A percentile compares a stretch with the other conserved stretches of the same genome.
Evolutionary conservation across 1,284 basidiomycete genomes (phyloP).

Genomic region (Heterobasidion occidentale): DNA sequence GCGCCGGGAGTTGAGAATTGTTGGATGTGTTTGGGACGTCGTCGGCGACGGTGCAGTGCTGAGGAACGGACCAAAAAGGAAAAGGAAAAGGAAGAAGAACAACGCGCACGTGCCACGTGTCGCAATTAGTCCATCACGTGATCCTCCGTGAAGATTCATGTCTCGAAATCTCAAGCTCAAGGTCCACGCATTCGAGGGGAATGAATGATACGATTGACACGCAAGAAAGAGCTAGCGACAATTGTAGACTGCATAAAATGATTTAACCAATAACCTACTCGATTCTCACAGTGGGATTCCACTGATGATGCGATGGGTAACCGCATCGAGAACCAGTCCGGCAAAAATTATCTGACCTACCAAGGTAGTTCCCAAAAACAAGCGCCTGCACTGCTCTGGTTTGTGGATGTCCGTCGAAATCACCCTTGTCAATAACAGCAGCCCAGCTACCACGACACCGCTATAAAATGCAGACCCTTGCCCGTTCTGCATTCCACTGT

Average conservation of each 20-base stretch:
- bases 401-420: not conserved
- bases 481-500: not conserved
- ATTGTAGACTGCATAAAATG: too few species aligned
- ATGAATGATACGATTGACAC: too few species aligned
- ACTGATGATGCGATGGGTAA: not conserved
- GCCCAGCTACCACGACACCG: not conserved
- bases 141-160: too few species aligned
- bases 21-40: not conserved
- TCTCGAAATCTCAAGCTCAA: too few species aligned
- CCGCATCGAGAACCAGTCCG: not conserved
- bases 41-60: too few species aligned
- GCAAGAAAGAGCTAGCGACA: too few species aligned
- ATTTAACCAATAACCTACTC: too few species aligned
- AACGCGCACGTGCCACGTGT: not conserved
- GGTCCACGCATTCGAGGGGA: too few species aligned
- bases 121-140: not conserved
- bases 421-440: not conserved
- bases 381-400: not conserved
- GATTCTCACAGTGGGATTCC: not conserved
- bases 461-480: not conserved
- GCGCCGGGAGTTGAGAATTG: not conserved
- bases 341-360: not conserved
- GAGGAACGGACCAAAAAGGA: not conserved
- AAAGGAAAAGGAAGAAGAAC: not conserved
- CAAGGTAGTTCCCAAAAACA: not conserved